Evolutionary conservation across 2,329 filamentous ascomycete genomes (phyloP).

Genomic region (Aspergillus hortae): DNA sequence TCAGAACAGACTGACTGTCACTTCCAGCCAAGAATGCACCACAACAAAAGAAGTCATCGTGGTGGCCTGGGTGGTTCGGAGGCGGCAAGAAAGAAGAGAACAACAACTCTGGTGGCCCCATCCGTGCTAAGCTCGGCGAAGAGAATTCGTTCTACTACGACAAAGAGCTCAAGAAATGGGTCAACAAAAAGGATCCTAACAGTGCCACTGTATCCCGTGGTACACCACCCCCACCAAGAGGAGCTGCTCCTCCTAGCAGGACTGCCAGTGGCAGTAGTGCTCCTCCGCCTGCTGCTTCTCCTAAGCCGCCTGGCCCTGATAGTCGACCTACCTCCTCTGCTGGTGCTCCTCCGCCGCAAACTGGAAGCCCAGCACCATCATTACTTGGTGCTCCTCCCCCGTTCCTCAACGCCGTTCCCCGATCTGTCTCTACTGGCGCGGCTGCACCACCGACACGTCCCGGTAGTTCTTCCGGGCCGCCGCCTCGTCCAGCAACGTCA

Average conservation of each 20-base stretch:
- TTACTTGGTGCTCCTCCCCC: constrained; percentile 29
- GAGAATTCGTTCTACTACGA: constrained; percentile 92
- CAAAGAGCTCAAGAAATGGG: constrained; percentile 93
- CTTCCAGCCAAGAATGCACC: constrained; percentile 33
- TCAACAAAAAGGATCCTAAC: constrained; percentile 84
- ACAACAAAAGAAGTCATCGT: constrained; percentile 53
- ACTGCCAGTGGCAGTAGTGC: constrained; percentile 54
- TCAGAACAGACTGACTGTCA: too few relatives aligned
- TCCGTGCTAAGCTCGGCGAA: constrained; percentile 90
- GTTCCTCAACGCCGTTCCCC: constrained; percentile 20
- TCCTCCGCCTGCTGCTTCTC: constrained; percentile 40
- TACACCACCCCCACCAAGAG: constrained; percentile 76
- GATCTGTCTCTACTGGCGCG: constrained; percentile 37
- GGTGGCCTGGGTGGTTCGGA: constrained; percentile 83
- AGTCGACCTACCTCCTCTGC: constrained; percentile 33
- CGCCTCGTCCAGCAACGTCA: constrained; percentile 69
- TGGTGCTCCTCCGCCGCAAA: constrained; percentile 22
- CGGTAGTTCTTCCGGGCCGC: constrained; percentile 39
- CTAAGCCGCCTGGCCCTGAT: constrained; percentile 17
- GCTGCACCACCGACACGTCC: constrained; percentile 34
- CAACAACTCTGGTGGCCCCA: constrained; percentile 52
- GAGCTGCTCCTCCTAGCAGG: constrained; percentile 47
- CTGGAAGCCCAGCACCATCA: constrained; percentile 30
- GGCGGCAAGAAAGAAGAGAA: constrained; percentile 55
- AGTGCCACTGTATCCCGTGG: constrained; percentile 59